A percentile compares a stretch with the other conserved stretches of the same genome.
Evolutionary conservation across 2,329 filamentous ascomycete genomes (phyloP).

Genomic region (Apiospora saccharicola): DNA sequence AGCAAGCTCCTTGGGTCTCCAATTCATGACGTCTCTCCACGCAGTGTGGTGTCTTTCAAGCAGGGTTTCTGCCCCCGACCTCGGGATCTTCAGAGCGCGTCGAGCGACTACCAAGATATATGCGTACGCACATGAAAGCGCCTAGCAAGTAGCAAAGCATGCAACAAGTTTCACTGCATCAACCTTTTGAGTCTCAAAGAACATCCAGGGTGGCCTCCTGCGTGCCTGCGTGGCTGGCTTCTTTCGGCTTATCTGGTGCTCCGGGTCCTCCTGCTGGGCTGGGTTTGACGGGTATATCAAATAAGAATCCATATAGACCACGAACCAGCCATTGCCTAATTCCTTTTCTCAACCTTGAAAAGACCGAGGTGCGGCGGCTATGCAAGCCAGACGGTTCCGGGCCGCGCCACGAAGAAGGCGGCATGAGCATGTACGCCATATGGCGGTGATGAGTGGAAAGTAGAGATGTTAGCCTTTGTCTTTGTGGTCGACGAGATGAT

Average conservation of each 20-base stretch:
- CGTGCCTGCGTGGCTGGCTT: neutral
- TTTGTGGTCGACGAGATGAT: neutral
- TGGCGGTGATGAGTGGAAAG: neutral
- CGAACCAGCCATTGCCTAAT: neutral
- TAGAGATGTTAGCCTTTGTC: neutral
- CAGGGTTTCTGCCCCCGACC: neutral
- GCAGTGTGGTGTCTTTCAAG: neutral
- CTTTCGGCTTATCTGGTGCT: slow-evolving; percentile 4
- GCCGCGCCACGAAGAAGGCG: slow-evolving; percentile 7
- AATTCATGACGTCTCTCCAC: neutral
- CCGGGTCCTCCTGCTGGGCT: neutral
- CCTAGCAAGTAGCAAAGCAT: neutral
- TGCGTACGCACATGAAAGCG: neutral
- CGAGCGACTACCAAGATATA: neutral
- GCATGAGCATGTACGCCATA: neutral
- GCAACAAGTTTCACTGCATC: slow-evolving; percentile 5
- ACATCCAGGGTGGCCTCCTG: neutral
- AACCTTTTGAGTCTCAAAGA: neutral
- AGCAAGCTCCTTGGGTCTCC: neutral
- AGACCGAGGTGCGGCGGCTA: neutral
- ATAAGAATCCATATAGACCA: neutral
- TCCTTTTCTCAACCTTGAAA: slow-evolving; percentile 6
- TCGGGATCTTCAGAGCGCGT: neutral
- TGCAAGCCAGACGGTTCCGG: neutral
- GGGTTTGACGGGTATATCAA: neutral